Conservation (phyloP, 768 basidiomycete species). For the Tylopilus balloui region DNA sequence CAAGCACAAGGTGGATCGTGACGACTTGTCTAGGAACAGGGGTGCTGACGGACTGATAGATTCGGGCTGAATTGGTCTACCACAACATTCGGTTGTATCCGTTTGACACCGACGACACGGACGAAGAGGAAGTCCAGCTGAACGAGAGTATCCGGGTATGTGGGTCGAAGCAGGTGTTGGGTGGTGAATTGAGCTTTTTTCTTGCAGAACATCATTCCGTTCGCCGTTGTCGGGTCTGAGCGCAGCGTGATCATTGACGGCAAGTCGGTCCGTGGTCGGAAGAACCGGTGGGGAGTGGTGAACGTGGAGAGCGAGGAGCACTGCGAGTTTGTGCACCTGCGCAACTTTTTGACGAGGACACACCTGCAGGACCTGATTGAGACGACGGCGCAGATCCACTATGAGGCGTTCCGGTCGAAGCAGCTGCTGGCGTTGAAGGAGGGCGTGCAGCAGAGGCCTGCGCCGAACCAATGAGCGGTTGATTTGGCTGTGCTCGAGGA, state of each 20-base stretch:
- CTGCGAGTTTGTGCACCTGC: constrained; percentile 96
- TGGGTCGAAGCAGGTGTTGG: constrained; percentile 2
- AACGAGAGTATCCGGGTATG: constrained; percentile 88
- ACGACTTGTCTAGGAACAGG: background rate
- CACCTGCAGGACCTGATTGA: constrained; percentile 98
- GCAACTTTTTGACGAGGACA: constrained; percentile 95
- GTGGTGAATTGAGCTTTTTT: constrained; percentile 1
- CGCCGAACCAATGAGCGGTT: constrained; percentile 29
- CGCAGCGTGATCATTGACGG: constrained; percentile 93
- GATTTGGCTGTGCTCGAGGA: constrained; percentile 6
- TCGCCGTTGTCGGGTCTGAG: constrained; percentile 97
- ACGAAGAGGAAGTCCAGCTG: constrained; percentile 85
- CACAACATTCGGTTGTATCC: constrained; percentile 95
- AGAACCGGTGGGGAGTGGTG: constrained; percentile 98
- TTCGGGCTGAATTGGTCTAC: constrained; percentile 87
- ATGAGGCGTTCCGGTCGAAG: constrained; percentile 99
- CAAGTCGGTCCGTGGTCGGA: constrained; percentile 90
- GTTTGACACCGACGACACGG: constrained; percentile 94
- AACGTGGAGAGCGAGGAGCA: constrained; percentile 96
- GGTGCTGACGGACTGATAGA: constrained; percentile 44
- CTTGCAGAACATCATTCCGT: constrained; percentile 84
- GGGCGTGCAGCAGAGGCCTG: constrained; percentile 72
- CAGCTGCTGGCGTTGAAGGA: constrained; percentile 97
- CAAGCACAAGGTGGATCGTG: constrained; percentile 72
- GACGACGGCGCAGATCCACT: constrained; percentile 98